These are phyloP conservation scores for Hypoxylon rubiginosum DNA, from an alignment of 2,329 filamentous ascomycete species.

Conservation along the genomic window DNA sequence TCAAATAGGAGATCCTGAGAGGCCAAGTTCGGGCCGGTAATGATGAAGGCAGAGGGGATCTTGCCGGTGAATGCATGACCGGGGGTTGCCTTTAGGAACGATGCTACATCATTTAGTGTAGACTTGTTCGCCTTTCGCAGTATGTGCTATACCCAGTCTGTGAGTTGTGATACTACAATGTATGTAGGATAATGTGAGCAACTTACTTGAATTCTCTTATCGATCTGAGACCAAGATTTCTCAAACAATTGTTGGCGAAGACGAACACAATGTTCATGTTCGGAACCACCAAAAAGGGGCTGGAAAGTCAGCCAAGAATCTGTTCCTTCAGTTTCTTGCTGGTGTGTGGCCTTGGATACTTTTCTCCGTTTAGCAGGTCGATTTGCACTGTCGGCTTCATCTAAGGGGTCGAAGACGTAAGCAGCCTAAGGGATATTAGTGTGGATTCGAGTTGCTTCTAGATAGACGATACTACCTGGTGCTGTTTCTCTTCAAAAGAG, in stretches of 20 bases:
- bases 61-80: conserved; percentile 56
- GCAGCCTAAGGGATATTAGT: conserved; percentile 62
- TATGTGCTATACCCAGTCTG: conserved; percentile 59
- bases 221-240: conserved; percentile 73
- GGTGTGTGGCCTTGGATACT: conserved; percentile 58
- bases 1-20: conserved; percentile 81
- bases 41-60: conserved; percentile 78
- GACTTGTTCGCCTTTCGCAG: conserved; percentile 71
- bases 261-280: conserved; percentile 62
- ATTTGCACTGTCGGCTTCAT: conserved; percentile 48
- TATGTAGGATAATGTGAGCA: conserved; percentile 59
- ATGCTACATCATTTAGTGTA: conserved; percentile 70
- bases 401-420: conserved; percentile 71
- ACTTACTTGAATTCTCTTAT: conserved; percentile 66
- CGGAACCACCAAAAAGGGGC: conserved; percentile 67
- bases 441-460: background rate
- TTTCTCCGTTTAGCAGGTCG: conserved; percentile 71
- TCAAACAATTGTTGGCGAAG: conserved; percentile 73
- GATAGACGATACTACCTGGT: conserved; percentile 43
- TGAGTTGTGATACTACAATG: conserved; percentile 17
- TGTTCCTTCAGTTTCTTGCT: conserved; percentile 30
- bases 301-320: conserved; percentile 57
- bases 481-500: conserved; percentile 50
- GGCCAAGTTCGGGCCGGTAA: conserved; percentile 83
- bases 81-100: conserved; percentile 63